Conservation (phyloP, 257 asterid species). For the Solanum sparsipilum region DNA sequence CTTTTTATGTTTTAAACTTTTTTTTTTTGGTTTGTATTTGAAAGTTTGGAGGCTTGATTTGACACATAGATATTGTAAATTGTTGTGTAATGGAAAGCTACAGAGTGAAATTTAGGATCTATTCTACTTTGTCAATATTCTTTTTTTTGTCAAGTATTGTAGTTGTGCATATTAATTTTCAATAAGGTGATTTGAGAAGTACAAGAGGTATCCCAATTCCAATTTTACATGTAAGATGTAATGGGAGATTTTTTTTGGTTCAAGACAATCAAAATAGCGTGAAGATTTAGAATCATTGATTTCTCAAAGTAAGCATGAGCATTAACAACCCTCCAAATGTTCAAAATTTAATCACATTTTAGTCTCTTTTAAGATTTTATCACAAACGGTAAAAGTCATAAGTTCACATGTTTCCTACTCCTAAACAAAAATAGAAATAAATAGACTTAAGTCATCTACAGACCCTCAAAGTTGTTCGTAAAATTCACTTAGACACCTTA, state of each 20-base stretch:
- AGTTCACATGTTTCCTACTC: background rate
- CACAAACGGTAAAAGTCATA: background rate
- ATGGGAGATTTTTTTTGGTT: background rate
- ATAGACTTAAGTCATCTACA: too few relatives aligned
- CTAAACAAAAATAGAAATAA: background rate
- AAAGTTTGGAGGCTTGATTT: background rate
- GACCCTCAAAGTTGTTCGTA: too few relatives aligned
- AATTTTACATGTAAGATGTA: background rate
- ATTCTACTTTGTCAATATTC: background rate
- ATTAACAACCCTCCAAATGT: background rate
- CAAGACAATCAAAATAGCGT: background rate
- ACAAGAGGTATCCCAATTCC: background rate
- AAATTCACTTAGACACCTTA: too few relatives aligned
- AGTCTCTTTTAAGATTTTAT: background rate
- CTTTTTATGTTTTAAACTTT: background rate
- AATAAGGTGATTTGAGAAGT: background rate
- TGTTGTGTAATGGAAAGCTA: background rate
- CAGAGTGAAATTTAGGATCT: background rate
- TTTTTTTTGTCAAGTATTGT: background rate
- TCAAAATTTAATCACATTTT: background rate
- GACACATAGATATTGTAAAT: slow-evolving; percentile 1
- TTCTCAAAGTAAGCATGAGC: background rate
- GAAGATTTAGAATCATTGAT: background rate
- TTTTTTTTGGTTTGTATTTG: background rate
- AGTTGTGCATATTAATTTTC: background rate